Evolutionary conservation across 164 flowering plant species (phyloP).

Genomic region (Sedum album): DNA sequence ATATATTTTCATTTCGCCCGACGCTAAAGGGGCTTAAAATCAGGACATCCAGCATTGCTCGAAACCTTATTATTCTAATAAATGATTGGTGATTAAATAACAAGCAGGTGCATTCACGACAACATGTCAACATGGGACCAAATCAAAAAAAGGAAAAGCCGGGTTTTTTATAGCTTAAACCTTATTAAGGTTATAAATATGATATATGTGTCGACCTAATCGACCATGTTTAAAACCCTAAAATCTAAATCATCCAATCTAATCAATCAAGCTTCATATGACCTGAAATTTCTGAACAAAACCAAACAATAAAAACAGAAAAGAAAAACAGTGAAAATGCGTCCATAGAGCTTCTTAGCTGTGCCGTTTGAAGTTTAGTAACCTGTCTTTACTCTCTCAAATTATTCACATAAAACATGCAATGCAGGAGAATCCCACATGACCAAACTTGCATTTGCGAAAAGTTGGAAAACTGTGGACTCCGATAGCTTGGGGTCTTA

Average conservation of each 20-base stretch:
- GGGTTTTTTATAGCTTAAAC: no score
- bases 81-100: no score
- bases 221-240: constrained; percentile 1
- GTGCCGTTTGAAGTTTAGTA: not conserved
- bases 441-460: not conserved
- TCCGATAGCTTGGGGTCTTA: not conserved
- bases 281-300: not conserved
- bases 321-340: not conserved
- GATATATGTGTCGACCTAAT: no score
- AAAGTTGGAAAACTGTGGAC: not conserved
- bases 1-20: no score
- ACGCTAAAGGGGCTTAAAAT: no score
- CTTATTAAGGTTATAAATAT: no score
- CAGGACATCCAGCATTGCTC: no score
- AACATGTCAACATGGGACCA: no score
- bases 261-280: not conserved
- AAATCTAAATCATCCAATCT: not conserved
- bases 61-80: no score
- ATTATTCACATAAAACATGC: not conserved
- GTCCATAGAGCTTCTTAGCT: not conserved
- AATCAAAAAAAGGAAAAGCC: no score
- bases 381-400: not conserved
- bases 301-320: not conserved
- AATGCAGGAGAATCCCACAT: not conserved
- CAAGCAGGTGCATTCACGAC: no score